Conservation (phyloP, 768 basidiomycete genomes). For the Tricholoma hemisulphureum region DNA sequence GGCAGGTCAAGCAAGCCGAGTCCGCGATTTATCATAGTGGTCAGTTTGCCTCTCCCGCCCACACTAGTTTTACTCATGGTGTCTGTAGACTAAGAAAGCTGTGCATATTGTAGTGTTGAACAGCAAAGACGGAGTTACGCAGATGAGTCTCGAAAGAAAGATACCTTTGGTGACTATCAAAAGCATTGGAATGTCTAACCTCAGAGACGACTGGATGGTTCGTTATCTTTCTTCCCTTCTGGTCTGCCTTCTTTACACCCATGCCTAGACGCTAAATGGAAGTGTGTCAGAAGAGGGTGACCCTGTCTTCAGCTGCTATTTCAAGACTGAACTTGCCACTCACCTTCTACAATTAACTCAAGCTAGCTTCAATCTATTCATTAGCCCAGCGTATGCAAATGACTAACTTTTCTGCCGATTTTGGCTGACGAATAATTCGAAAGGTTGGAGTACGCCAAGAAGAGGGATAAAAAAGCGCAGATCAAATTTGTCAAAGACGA, state of each 20-base stretch:
- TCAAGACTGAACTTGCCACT: slow-evolving; percentile 93
- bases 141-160: slow-evolving; percentile 76
- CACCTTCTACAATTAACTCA: slow-evolving; percentile 80
- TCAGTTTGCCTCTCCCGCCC: slow-evolving; percentile 40
- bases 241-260: not conserved
- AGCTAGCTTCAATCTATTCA: slow-evolving; percentile 66
- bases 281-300: slow-evolving; percentile 89
- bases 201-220: slow-evolving; percentile 96
- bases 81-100: slow-evolving; percentile 74
- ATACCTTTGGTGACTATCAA: slow-evolving; percentile 87
- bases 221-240: slow-evolving; percentile 18
- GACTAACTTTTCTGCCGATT: not conserved
- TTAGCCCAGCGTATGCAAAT: slow-evolving; percentile 70
- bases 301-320: slow-evolving; percentile 83
- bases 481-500: slow-evolving; percentile 93
- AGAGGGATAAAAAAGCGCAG: slow-evolving; percentile 90
- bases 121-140: slow-evolving; percentile 57
- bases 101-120: slow-evolving; percentile 71
- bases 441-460: slow-evolving; percentile 90
- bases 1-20: slow-evolving; percentile 87
- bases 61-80: not conserved
- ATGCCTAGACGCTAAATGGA: slow-evolving; percentile 68
- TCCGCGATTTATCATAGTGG: slow-evolving; percentile 87
- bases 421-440: slow-evolving; percentile 5
- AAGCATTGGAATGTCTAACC: slow-evolving; percentile 79